Percentiles rank a stretch among this genome's conserved stretches.
phyloP scores from a whole-genome alignment of 108 stramenopile species.

The Cyclostephanos invisitatus region DNA sequence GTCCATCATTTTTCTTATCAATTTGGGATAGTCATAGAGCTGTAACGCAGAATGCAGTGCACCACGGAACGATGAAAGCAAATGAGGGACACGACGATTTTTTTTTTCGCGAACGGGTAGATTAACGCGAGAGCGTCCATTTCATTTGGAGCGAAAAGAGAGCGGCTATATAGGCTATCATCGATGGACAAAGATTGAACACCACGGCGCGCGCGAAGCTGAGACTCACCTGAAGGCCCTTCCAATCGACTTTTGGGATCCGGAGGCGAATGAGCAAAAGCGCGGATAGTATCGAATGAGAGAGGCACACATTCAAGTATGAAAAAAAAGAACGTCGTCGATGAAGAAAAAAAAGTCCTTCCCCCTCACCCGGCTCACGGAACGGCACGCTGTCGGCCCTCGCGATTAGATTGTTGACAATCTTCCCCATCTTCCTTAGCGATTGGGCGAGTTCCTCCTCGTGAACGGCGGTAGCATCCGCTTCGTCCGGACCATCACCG shows the following conservation, averaged over 20 bases:
- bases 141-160: neutral
- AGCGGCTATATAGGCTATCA: neutral
- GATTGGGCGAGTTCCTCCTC: slow-evolving; percentile 37
- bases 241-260: slow-evolving; percentile 79
- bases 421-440: slow-evolving; percentile 59
- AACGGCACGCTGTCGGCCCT: slow-evolving; percentile 79
- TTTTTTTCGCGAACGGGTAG: neutral
- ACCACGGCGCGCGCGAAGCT: neutral
- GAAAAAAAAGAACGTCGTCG: neutral
- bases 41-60: slow-evolving; percentile 39
- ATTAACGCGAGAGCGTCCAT: neutral
- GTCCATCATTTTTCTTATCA: slow-evolving; percentile 95
- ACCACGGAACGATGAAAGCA: neutral
- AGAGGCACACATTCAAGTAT: neutral
- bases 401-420: slow-evolving; percentile 67
- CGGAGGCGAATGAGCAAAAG: neutral
- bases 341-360: too few species aligned
- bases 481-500: neutral
- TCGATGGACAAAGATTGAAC: neutral
- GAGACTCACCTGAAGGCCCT: slow-evolving; percentile 40
- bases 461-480: slow-evolving; percentile 4
- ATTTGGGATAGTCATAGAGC: slow-evolving; percentile 92
- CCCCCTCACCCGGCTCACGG: slow-evolving; percentile 76
- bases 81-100: neutral
- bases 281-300: neutral